Conservation (phyloP, 352 stramenopile genomes). For the Globisporangium carolinianum region DNA sequence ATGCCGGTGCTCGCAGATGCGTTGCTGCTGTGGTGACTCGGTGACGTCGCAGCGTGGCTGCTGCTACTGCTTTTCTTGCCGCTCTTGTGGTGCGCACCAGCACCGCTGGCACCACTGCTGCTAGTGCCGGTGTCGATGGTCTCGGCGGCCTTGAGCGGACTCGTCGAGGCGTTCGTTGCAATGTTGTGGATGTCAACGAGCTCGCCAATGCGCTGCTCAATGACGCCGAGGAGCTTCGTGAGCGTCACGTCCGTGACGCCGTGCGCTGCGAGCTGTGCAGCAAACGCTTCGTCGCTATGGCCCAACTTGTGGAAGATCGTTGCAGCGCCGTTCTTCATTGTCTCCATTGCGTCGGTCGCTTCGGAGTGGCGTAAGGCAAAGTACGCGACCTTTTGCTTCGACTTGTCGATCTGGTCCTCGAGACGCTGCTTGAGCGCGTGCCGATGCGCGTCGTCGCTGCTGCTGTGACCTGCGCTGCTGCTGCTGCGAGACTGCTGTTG, state of each 20-base stretch:
- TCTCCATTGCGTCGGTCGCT: conserved; percentile 51
- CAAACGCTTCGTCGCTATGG: conserved; percentile 66
- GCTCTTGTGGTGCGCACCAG: conserved; percentile 2
- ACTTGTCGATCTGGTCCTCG: conserved; percentile 82
- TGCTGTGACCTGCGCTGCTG: conserved; percentile 36
- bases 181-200: conserved; percentile 86
- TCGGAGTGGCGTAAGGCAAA: conserved; percentile 64
- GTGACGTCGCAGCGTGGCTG: conserved; percentile 16
- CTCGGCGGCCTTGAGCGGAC: conserved; percentile 14
- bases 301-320: conserved; percentile 82
- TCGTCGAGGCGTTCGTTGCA: conserved; percentile 37
- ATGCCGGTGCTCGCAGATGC: conserved; percentile 2
- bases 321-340: conserved; percentile 66
- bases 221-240: conserved; percentile 69
- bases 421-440: conserved; percentile 61
- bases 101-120: not conserved
- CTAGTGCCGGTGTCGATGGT: conserved; percentile 2
- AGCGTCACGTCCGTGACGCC: conserved; percentile 80
- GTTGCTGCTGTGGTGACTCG: not conserved
- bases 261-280: conserved; percentile 55
- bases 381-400: conserved; percentile 61
- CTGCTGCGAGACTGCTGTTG: conserved; percentile 3
- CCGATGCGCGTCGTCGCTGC: conserved; percentile 34
- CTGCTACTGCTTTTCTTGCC: conserved; percentile 19
- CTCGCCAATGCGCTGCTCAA: conserved; percentile 81